Evolutionary conservation across 257 asterid species (phyloP), one percentile per base, ranked within the genome.

Genomic region (Coffea canephora): DNA sequence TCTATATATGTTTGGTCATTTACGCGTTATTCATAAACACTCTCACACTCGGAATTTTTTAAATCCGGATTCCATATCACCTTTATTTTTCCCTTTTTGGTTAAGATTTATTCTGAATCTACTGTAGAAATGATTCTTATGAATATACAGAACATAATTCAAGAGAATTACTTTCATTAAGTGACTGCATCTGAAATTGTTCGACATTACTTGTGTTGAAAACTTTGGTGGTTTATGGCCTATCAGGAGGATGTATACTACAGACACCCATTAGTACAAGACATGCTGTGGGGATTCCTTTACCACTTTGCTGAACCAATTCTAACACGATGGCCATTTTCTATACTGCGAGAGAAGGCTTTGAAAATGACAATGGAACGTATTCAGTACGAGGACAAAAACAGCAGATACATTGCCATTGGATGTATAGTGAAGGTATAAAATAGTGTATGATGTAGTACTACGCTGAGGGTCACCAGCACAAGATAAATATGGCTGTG

Each of bases 371-470:
- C 83, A 41, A 85, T 88, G 89, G 80, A 86, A 12, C 91, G 84
- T 75, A 70, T 90, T 54, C 87, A 83, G 62, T 88, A 88, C 8
- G 94, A 90, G 83, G 94, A 88, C 67, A 23, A 84, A 82, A 87
- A 81, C 45, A 88, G 87, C 77, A 77, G 81, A 71, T 90, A 90
- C 69, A 73, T 90, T 2, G 82, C 86, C 84, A 84, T 88, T n/a
- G 94, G 91, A 46, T 71, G 84, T 62, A 87, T 88, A 27, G 88
- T 85, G 72, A 90, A 90, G 91, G 91, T 83, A 69, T 18, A 36
- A 4, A 68, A 55, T 34, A 9, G 31, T 27, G 31, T 27, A 27
- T 27, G 31, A 2, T 27, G 31, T 27, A 39, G 25, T 23, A 46
- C 4, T 0, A 34, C 4, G 41, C 9, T 13, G 68, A 0, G 4